phyloP scores from a whole-genome alignment of 2,329 filamentous ascomycete species.

The Aureobasidium vineae region DNA sequence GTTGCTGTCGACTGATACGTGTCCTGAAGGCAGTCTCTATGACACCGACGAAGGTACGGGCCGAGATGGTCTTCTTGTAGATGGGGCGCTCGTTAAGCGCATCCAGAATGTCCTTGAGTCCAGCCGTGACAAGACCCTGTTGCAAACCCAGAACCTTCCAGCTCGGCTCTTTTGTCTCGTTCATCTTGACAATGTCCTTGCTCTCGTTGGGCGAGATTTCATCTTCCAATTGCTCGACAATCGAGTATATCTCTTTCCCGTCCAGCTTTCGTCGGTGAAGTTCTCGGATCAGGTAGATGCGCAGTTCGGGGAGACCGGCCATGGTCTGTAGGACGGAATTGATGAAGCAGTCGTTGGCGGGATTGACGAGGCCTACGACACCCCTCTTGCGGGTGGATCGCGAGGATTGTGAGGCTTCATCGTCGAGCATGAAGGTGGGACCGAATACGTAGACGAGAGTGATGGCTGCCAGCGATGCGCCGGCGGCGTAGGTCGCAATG shows the following conservation, averaged over 20 bases:
- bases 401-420: conserved; percentile 61
- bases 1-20: conserved; percentile 88
- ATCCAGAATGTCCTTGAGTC: conserved; percentile 90
- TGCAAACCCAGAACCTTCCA: conserved; percentile 63
- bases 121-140: conserved; percentile 76
- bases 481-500: conserved; percentile 89
- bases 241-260: conserved; percentile 68
- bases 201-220: conserved; percentile 61
- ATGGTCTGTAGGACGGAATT: conserved; percentile 94
- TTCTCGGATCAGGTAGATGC: conserved; percentile 89
- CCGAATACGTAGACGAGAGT: conserved; percentile 96
- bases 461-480: conserved; percentile 89
- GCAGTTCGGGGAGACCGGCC: conserved; percentile 83
- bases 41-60: conserved; percentile 75
- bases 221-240: conserved; percentile 35
- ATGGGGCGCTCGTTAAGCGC: conserved; percentile 90
- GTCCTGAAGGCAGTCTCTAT: conserved; percentile 85
- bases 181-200: conserved; percentile 43
- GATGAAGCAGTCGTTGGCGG: conserved; percentile 81
- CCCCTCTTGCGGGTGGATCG: conserved; percentile 70
- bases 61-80: conserved; percentile 89
- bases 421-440: conserved; percentile 94
- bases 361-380: conserved; percentile 83
- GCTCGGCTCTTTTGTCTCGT: conserved; percentile 40
- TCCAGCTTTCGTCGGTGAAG: conserved; percentile 80